Conservation (phyloP, 805 yeast species). For the Saccharomyces kudriavzevii region DNA sequence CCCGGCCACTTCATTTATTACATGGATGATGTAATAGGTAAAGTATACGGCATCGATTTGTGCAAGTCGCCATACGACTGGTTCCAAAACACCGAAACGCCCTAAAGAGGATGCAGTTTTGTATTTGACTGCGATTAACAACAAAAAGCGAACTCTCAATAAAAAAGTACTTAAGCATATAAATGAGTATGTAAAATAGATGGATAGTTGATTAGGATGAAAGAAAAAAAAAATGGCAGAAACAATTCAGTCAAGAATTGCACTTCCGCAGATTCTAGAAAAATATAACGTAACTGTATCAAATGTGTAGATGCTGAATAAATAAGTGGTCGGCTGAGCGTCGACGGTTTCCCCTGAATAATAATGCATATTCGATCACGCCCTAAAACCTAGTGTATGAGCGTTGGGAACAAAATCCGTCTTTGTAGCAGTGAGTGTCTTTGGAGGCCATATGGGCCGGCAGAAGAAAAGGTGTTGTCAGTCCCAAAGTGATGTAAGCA, state of each 20-base stretch:
- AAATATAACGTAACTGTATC: background rate
- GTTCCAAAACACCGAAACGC: background rate
- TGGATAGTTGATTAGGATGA: background rate
- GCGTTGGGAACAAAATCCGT: conserved; percentile 1
- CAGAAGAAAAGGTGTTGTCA: conserved; percentile 19
- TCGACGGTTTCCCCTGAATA: background rate
- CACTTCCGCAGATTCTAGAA: background rate
- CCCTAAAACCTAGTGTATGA: background rate
- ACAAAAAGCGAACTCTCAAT: background rate
- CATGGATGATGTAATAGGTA: conserved; percentile 20
- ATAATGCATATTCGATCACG: background rate
- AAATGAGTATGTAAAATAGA: background rate
- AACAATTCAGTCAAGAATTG: background rate
- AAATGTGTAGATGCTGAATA: background rate
- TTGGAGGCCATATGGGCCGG: conserved; percentile 17
- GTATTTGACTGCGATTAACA: background rate
- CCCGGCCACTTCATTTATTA: conserved; percentile 27
- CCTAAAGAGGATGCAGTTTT: background rate
- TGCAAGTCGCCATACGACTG: conserved; percentile 23
- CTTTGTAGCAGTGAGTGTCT: conserved; percentile 6
- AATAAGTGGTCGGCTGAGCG: background rate
- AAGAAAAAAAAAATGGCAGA: background rate
- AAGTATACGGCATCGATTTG: conserved; percentile 22
- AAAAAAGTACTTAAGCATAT: background rate
- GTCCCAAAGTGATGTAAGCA: conserved; percentile 20